These are phyloP conservation scores for Globisporangium perplexum DNA, from an alignment of 352 stramenopile genomes.

Conservation along the genomic window DNA sequence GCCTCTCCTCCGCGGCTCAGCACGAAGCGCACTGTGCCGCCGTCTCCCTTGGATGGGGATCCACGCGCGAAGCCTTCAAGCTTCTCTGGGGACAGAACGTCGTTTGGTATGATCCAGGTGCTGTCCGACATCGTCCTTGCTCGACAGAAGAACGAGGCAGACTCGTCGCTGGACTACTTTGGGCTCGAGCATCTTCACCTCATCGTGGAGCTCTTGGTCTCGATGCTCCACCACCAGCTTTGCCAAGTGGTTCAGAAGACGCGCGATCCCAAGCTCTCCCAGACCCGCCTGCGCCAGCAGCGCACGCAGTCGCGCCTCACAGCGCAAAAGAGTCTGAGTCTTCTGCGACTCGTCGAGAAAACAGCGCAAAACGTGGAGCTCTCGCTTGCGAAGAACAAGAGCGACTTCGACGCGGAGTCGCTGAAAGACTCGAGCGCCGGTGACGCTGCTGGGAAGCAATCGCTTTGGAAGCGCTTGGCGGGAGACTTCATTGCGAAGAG, in stretches of 20 bases:
- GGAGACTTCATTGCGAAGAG: slow-evolving; percentile 22
- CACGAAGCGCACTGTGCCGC: slow-evolving; percentile 12
- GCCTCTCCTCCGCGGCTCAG: slow-evolving; percentile 34
- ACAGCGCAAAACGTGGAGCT: slow-evolving; percentile 18
- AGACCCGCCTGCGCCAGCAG: slow-evolving; percentile 33
- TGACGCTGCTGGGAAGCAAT: slow-evolving; percentile 5
- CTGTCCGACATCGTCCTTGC: slow-evolving; percentile 43
- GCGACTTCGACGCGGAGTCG: too few species aligned
- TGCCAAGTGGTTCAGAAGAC: slow-evolving; percentile 56
- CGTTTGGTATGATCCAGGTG: slow-evolving; percentile 62
- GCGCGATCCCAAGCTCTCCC: slow-evolving; percentile 47
- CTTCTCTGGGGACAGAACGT: slow-evolving; percentile 63
- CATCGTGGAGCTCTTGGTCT: slow-evolving; percentile 55
- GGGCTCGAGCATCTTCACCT: slow-evolving; percentile 40
- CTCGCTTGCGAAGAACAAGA: slow-evolving; percentile 10
- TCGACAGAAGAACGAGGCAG: slow-evolving; percentile 24
- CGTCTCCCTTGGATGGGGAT: slow-evolving; percentile 11
- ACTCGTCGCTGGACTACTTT: slow-evolving; percentile 43
- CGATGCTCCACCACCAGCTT: slow-evolving; percentile 71
- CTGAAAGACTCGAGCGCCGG: slow-evolving; percentile 2
- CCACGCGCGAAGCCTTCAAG: slow-evolving; percentile 23
- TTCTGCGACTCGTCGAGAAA: slow-evolving; percentile 25
- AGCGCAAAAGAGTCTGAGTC: slow-evolving; percentile 20
- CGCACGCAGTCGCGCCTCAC: slow-evolving; percentile 18
- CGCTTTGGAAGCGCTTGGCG: slow-evolving; percentile 27